Evolutionary conservation across 2,329 filamentous ascomycete genomes (phyloP).

Genomic region (Trichoderma endophyticum): DNA sequence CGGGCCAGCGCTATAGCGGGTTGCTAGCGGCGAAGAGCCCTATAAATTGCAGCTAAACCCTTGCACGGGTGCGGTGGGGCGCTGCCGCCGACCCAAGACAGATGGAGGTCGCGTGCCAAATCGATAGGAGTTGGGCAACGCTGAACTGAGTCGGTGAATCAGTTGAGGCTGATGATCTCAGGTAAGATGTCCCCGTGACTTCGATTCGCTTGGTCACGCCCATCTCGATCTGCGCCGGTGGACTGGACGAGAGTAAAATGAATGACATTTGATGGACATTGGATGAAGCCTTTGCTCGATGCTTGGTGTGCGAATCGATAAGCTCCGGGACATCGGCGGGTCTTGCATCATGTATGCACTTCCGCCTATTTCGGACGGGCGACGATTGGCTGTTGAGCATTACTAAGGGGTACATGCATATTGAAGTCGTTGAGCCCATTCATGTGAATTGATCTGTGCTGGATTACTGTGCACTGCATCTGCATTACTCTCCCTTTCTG

Average conservation of each 20-base stretch:
- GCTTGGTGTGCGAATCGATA: too few relatives aligned
- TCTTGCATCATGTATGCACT: not conserved
- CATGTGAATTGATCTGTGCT: not conserved
- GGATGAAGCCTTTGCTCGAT: not conserved
- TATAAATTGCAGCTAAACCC: slow-evolving; percentile 15
- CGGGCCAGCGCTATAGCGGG: not conserved
- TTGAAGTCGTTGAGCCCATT: too few relatives aligned
- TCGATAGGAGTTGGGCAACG: not conserved
- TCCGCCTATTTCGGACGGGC: not conserved
- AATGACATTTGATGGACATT: not conserved
- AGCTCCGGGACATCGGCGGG: not conserved
- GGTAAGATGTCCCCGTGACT: not conserved
- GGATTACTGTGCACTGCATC: not conserved
- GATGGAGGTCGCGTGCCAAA: slow-evolving; percentile 3
- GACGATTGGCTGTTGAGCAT: not conserved
- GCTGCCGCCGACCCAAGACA: not conserved
- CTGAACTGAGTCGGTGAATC: not conserved
- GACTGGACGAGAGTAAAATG: not conserved
- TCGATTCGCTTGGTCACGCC: not conserved
- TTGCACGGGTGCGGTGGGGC: not conserved
- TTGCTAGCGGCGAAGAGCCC: slow-evolving; percentile 3
- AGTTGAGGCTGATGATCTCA: too few relatives aligned
- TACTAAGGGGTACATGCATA: not conserved
- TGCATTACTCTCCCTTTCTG: not conserved
- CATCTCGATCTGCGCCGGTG: not conserved